Conservation (phyloP, 768 basidiomycete species). For the Collybiopsis confluens region DNA sequence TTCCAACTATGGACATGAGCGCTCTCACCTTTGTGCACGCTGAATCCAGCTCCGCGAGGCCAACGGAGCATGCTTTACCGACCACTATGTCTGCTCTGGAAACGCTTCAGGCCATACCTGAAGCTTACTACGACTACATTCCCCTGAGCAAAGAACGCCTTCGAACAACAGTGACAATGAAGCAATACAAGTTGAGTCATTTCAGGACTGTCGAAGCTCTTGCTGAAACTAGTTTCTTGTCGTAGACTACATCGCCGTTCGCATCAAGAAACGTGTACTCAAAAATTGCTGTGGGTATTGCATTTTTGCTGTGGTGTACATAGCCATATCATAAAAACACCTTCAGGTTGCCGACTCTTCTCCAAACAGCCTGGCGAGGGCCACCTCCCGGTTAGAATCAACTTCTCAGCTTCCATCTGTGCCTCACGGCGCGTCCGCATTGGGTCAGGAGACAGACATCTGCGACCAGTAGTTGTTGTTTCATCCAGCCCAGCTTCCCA, state of each 20-base stretch:
- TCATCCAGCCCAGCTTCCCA: no score
- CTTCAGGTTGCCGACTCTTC: no score
- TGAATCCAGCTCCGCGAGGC: neutral
- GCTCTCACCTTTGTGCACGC: constrained; percentile 3
- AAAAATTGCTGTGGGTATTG: no score
- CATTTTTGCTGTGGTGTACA: no score
- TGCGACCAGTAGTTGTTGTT: no score
- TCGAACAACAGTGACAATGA: neutral
- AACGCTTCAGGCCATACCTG: neutral
- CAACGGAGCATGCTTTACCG: neutral
- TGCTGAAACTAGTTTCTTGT: neutral
- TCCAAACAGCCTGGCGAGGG: no score
- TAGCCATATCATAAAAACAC: no score
- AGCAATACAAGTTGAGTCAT: neutral
- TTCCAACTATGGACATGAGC: constrained; percentile 9
- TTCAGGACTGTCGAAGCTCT: neutral
- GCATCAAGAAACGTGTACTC: no score
- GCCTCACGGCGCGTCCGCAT: no score
- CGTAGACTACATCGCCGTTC: neutral
- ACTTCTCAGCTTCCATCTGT: no score
- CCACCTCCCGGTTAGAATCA: no score
- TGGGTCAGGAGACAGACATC: no score
- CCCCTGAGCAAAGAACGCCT: neutral
- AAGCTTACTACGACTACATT: constrained; percentile 6
- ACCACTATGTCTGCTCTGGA: neutral